Base-by-base conservation (phyloP, 257 asterid genomes). In the Coffea canephora region DNA sequence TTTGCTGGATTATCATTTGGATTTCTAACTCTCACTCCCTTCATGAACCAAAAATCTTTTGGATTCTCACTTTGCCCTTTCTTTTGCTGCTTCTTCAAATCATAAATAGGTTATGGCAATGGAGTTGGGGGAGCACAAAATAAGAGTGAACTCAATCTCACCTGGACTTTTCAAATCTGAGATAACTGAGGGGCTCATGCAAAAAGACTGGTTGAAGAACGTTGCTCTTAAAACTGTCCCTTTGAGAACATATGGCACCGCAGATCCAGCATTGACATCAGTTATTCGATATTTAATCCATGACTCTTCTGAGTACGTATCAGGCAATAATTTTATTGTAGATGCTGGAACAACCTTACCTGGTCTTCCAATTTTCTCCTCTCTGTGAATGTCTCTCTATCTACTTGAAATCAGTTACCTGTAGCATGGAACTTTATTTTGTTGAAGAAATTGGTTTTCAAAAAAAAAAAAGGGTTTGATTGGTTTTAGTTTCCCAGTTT, bases 111-210 rank as follows among this genome's bases (percentile, higher is more conserved):
- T 84, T n/a, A 92, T 94, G 98, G 97, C 97, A 1, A 0, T 90
- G 83, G 98, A 92, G 82, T 78, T 92, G 31, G 97, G 96, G 57
- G 75, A 5, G 6, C 68, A 90, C 80, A 87, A 87, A 23, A 94
- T 94, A 81, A 85, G 93, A 78, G 96, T 94, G 81, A 94, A 94
- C 83, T 89, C 94, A 7, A 84, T 94, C 79, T 85, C 97, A 4
- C 96, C 95, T 0, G 97, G 95, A 43, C 80, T 94, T 31, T 92
- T 92, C 70, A 87, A 85, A 61, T 92, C 96, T 1, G 98, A 94
- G 87, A 94, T 91, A 71, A 94, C 97, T 0, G 80, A 90, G 85
- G 83, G 72, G 34, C 94, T 92, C 23, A 54, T 92, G 80, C 75
- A 84, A 61, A 89, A 92, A 62, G 86, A 90, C 5, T 92, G 96